Conservation (phyloP, 1,284 basidiomycete species). For the Tilletia indica region DNA sequence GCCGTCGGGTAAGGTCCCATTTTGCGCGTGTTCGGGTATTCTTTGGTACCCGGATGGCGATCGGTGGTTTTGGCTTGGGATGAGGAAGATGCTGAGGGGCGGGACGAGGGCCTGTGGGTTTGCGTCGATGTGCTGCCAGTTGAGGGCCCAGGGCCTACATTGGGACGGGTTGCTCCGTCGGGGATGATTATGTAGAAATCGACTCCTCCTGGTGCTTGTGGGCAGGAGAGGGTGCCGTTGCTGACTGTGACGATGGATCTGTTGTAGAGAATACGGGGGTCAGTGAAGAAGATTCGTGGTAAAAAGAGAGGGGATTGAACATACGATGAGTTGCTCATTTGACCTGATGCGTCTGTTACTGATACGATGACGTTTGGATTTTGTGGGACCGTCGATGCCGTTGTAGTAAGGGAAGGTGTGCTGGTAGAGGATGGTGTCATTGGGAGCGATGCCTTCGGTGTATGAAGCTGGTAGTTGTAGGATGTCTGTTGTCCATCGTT, state of each 20-base stretch:
- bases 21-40: background rate
- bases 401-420: constrained; percentile 30
- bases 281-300: background rate
- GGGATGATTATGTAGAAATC: constrained; percentile 15
- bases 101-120: constrained; percentile 2
- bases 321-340: constrained; percentile 35
- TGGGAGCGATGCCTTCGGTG: constrained; percentile 30
- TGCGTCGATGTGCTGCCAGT: constrained; percentile 12
- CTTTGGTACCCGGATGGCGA: constrained; percentile 25
- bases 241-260: background rate
- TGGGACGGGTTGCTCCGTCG: background rate
- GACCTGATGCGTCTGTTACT: constrained; percentile 38
- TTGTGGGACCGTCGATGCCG: constrained; percentile 22
- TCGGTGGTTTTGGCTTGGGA: constrained; percentile 33
- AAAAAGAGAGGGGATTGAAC: background rate
- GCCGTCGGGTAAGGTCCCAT: background rate
- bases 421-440: constrained; percentile 36
- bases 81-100: constrained; percentile 29
- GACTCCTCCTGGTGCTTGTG: background rate
- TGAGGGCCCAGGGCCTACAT: background rate
- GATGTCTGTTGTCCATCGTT: constrained; percentile 35
- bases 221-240: constrained; percentile 9
- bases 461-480: constrained; percentile 32
- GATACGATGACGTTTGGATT: constrained; percentile 38
- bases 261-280: background rate